These are phyloP conservation scores for Eucalyptus regnans DNA, from an alignment of 345 rosid genomes.

Conservation along the genomic window DNA sequence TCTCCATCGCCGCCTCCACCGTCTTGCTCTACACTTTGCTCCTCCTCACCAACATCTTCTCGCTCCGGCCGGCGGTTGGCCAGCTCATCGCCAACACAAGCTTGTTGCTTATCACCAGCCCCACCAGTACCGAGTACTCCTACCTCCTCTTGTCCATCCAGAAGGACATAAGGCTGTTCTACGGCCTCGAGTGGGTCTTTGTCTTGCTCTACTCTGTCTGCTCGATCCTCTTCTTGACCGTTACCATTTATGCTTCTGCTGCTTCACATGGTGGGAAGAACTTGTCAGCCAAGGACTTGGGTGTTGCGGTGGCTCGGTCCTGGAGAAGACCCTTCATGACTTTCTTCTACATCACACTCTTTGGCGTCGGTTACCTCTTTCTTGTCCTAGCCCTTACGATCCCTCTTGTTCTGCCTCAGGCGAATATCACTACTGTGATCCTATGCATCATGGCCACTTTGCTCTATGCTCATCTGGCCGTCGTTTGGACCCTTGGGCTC, in stretches of 20 bases:
- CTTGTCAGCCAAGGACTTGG: conserved; percentile 7
- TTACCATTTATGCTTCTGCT: conserved; percentile 28
- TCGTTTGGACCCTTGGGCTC: conserved; percentile 33
- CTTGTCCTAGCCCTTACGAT: background rate
- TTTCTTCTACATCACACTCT: conserved; percentile 9
- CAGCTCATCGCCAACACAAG: conserved; percentile 3
- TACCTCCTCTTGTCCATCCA: conserved; percentile 5
- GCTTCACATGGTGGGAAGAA: conserved; percentile 3
- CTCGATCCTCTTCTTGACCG: conserved; percentile 6
- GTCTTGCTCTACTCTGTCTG: background rate
- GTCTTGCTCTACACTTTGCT: conserved; percentile 7
- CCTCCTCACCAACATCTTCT: conserved; percentile 7
- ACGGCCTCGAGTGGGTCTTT: conserved; percentile 5
- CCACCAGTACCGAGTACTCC: conserved; percentile 5
- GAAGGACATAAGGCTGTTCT: conserved; percentile 2
- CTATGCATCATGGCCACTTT: background rate
- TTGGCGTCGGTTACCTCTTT: conserved; percentile 17
- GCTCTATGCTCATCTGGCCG: conserved; percentile 19
- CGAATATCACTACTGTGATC: background rate
- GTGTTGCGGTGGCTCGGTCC: conserved; percentile 6
- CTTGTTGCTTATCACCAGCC: conserved; percentile 6
- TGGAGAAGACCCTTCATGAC: conserved; percentile 32
- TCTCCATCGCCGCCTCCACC: conserved; percentile 12
- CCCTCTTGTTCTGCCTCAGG: background rate
- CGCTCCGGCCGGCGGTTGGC: conserved; percentile 8